Base-by-base conservation (phyloP, 164 flowering plant species). In the Magnolia changhungtana region DNA sequence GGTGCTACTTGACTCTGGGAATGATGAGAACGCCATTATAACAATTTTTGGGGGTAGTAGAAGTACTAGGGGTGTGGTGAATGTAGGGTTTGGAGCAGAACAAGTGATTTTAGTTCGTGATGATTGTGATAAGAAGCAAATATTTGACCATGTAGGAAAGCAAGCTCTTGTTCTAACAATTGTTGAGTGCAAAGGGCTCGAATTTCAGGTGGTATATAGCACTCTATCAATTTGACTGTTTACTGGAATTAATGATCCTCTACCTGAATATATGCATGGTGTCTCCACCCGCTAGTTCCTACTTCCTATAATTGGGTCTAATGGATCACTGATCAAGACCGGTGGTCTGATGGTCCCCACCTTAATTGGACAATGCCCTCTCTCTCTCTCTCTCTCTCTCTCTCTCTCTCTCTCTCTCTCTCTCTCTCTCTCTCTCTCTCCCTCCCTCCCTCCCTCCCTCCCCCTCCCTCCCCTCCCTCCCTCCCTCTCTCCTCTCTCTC, bases 21-120 rank as follows among this genome's bases (percentile, higher is more conserved):
- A 84, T 71, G 86, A 85, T 79, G 90, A 87, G 49, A 89, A 90
- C 77, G 89, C 88, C 4, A 83, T 93, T 10, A 64, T 84, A 27
- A 86, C 85, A n/a, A 89, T 93, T 29, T 93, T 93, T 82, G 91
- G 92, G 3, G 84, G 82, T 49, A 77, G 76, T 78, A 83, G 82
- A 63, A 82, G 67, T 72, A 67, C 24, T 55, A 73, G 82, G 58
- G 75, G 76, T 8, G 81, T 64, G 45, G 72, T 85, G 9, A 81
- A 83, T 65, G 59, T 55, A 16, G 95, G 92, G 2, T 90, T 90
- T 81, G 98, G 98, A 72, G 93, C 96, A 4, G 92, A 93, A 75
- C 98, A 93, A 76, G 98, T 92, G 0, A 93, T 93, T 24, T 81
- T 93, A 75, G 98, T 93, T 2, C 85, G 98, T 21, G 94, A 93